Percentiles rank a stretch among this genome's conserved stretches.
phyloP scores from a whole-genome alignment of 768 basidiomycete genomes.

The Leccinum ochraceum region DNA sequence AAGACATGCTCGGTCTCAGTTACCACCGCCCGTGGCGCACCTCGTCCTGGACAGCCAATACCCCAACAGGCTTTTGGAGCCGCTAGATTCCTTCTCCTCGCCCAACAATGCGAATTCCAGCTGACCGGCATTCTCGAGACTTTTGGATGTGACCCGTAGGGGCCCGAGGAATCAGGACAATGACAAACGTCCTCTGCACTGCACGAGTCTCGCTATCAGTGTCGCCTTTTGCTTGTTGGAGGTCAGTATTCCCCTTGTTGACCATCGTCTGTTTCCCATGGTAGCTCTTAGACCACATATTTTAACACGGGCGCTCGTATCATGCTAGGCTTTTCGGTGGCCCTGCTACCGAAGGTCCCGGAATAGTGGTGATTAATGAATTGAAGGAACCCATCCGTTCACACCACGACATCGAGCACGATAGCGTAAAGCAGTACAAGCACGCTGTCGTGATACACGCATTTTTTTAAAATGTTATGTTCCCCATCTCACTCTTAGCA shows the following conservation, averaged over 20 bases:
- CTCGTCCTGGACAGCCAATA: slow-evolving; percentile 82
- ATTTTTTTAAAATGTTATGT: neutral
- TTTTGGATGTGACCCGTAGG: slow-evolving; percentile 80
- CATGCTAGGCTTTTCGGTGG: slow-evolving; percentile 93
- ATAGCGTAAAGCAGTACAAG: slow-evolving; percentile 96
- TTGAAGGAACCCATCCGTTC: slow-evolving; percentile 96
- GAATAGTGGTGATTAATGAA: slow-evolving; percentile 94
- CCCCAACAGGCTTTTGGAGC: slow-evolving; percentile 82
- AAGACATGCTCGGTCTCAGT: slow-evolving; percentile 90
- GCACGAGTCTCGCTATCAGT: slow-evolving; percentile 92
- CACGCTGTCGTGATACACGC: slow-evolving; percentile 83
- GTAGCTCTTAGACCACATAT: slow-evolving; percentile 64
- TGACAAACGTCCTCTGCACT: slow-evolving; percentile 89
- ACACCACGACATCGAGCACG: slow-evolving; percentile 97
- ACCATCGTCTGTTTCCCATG: neutral
- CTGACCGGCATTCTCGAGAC: slow-evolving; percentile 90
- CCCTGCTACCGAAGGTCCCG: slow-evolving; percentile 94
- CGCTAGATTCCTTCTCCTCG: slow-evolving; percentile 88
- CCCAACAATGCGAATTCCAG: slow-evolving; percentile 93
- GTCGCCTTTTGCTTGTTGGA: slow-evolving; percentile 93
- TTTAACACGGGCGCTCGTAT: slow-evolving; percentile 97
- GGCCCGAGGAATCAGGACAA: slow-evolving; percentile 80
- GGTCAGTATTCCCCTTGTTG: slow-evolving; percentile 38
- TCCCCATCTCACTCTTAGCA: neutral
- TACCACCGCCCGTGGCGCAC: slow-evolving; percentile 77